phyloP scores from a whole-genome alignment of 2,329 filamentous ascomycete genomes.

The Alternaria alternata region DNA sequence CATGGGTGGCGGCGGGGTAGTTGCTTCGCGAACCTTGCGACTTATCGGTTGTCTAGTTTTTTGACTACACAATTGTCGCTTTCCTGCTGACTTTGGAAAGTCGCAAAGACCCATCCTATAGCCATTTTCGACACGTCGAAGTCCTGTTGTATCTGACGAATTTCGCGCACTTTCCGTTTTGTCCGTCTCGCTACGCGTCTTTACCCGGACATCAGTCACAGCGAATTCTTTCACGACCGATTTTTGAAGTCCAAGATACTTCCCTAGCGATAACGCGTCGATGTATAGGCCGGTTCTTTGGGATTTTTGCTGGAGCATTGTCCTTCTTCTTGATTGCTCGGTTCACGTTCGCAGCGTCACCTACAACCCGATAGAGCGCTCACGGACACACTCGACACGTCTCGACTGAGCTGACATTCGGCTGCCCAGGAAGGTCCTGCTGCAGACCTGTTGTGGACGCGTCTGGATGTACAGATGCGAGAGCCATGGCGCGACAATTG shows the following conservation, averaged over 20 bases:
- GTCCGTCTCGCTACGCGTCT: constrained; percentile 9
- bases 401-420: neutral
- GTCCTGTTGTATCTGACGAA: neutral
- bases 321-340: neutral
- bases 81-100: neutral
- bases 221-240: neutral
- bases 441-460: neutral
- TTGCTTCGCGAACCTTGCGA: neutral
- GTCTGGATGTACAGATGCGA: neutral
- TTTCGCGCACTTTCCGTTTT: neutral
- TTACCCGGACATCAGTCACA: constrained; percentile 14
- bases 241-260: neutral
- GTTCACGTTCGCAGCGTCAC: neutral
- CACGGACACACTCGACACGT: neutral
- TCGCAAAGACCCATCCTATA: neutral
- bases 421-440: neutral
- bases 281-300: neutral
- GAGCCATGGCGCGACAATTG: neutral
- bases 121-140: neutral
- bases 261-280: neutral
- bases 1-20: constrained; percentile 26
- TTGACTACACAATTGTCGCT: neutral
- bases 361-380: neutral
- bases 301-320: neutral
- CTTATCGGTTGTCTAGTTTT: neutral